phyloP scores from a whole-genome alignment of 176 grass and related monocot species.

The Hordeum marinum region DNA sequence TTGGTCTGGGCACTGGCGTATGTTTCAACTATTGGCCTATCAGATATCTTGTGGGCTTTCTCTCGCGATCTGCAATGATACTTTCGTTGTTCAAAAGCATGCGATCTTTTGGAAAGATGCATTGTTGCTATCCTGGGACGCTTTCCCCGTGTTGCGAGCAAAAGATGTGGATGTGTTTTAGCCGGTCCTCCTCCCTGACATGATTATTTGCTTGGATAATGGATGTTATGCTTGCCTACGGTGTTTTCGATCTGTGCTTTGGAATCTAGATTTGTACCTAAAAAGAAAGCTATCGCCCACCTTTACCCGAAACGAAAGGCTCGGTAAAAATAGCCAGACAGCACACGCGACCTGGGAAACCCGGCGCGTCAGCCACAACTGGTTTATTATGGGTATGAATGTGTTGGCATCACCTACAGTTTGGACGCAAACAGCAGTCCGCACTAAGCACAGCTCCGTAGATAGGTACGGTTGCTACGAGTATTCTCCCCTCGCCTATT shows the following conservation, averaged over 20 bases:
- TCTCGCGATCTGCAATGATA: neutral
- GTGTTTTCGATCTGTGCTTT: neutral
- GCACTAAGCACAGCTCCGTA: slow-evolving; percentile 18
- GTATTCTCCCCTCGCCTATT: neutral
- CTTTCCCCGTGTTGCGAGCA: neutral
- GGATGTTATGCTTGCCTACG: neutral
- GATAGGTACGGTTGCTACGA: neutral
- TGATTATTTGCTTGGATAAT: neutral
- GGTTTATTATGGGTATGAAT: neutral
- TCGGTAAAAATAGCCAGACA: neutral
- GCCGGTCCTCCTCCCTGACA: neutral
- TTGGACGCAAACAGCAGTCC: neutral
- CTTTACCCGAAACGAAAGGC: neutral
- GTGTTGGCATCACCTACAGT: neutral
- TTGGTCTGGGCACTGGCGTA: neutral
- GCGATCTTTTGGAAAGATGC: slow-evolving; percentile 19
- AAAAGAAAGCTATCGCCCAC: neutral
- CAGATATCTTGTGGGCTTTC: neutral
- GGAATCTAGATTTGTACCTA: neutral
- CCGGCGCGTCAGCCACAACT: neutral
- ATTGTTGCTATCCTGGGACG: slow-evolving; percentile 9
- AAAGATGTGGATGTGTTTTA: neutral
- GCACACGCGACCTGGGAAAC: neutral
- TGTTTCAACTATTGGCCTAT: neutral
- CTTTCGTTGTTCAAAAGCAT: neutral